Percentiles rank a stretch among this genome's conserved stretches.
phyloP scores from a whole-genome alignment of 306 rosid species.

The Castanospermum australe region DNA sequence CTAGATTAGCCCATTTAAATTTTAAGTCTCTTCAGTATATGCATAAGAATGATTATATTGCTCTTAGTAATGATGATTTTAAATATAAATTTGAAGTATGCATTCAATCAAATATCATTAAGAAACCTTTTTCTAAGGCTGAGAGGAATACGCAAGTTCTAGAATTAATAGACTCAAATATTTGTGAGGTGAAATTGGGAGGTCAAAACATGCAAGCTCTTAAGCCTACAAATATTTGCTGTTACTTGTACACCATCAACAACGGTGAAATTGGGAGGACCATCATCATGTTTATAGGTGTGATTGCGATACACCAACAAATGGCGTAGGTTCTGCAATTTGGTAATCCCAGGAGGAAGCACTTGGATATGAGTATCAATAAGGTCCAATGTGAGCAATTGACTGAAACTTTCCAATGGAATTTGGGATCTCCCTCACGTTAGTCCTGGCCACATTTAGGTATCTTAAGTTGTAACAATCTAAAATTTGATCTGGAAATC shows the following conservation, averaged over 20 bases:
- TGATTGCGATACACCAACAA: not conserved
- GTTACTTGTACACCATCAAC: not conserved
- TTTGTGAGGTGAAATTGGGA: no score
- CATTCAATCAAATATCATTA: no score
- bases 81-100: no score
- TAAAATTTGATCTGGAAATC: not conserved
- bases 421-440: conserved; percentile 12
- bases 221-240: not conserved
- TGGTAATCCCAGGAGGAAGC: not conserved
- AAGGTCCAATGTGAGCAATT: conserved; percentile 24
- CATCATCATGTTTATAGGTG: fast-evolving
- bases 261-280: not conserved
- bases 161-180: no score
- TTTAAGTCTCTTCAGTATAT: no score
- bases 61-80: no score
- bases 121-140: no score
- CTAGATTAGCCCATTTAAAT: no score
- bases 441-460: conserved; percentile 3
- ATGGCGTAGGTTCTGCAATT: not conserved
- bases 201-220: not conserved
- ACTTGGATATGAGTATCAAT: not conserved
- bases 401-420: conserved; percentile 24
- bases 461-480: conserved; percentile 7
- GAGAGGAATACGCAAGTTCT: no score
- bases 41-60: no score